Percentiles rank a stretch among this genome's conserved stretches.
Conservation (phyloP, 2,329 filamentous ascomycete genomes). For the Scedosporium apiospermum region DNA sequence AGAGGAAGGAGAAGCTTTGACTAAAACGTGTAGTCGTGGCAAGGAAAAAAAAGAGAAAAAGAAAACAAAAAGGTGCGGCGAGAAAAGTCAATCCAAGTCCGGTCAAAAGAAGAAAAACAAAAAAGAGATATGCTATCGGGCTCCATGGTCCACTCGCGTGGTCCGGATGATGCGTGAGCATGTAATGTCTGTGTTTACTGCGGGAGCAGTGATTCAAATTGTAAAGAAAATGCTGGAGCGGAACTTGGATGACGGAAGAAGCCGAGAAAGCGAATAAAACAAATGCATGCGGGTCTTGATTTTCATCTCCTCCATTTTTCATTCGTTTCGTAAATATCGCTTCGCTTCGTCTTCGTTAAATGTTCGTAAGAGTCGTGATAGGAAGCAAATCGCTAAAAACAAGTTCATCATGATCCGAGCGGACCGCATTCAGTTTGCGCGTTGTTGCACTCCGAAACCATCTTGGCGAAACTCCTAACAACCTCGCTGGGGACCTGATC, state of each 20-base stretch:
- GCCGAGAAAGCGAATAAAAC: conserved; percentile 12
- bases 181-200: conserved; percentile 2
- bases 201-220: conserved; percentile 5
- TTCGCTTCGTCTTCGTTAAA: not conserved
- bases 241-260: conserved; percentile 2
- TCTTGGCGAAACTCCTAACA: conserved; percentile 83
- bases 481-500: conserved; percentile 89
- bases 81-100: not conserved
- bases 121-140: conserved; percentile 2
- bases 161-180: conserved; percentile 6
- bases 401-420: conserved; percentile 1
- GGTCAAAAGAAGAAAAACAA: not conserved
- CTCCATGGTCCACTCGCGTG: not conserved
- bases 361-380: not conserved
- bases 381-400: conserved; percentile 10
- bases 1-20: not conserved
- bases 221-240: not conserved
- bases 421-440: conserved; percentile 16
- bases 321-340: not conserved
- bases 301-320: not conserved
- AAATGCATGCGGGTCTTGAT: conserved; percentile 1
- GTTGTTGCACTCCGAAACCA: conserved; percentile 68
- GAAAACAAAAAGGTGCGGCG: not conserved
- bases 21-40: not conserved
- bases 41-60: not conserved